phyloP scores from a whole-genome alignment of 2,329 filamentous ascomycete genomes.

The Coniochaeta sp. region DNA sequence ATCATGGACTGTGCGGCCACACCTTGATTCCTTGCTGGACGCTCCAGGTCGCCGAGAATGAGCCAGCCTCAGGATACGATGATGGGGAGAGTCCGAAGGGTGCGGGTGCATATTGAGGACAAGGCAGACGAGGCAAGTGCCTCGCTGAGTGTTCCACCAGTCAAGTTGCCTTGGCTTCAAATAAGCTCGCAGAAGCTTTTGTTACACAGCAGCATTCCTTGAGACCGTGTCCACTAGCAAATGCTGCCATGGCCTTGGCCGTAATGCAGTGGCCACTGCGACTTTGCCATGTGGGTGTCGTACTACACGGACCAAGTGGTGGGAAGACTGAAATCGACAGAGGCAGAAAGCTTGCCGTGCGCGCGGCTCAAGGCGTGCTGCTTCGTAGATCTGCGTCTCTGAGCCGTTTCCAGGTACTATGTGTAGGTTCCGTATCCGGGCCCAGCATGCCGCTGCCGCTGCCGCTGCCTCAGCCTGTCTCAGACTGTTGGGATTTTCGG shows the following conservation, averaged over 20 bases:
- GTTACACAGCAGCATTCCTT: neutral
- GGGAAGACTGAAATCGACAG: neutral
- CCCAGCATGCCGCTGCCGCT: neutral
- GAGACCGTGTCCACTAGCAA: neutral
- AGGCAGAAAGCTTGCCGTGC: neutral
- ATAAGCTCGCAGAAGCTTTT: neutral
- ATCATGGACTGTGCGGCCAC: neutral
- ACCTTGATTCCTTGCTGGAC: neutral
- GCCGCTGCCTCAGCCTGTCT: neutral
- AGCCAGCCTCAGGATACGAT: neutral
- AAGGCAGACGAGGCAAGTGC: neutral
- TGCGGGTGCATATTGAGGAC: neutral
- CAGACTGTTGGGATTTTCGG: neutral
- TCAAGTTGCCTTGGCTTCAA: neutral
- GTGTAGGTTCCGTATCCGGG: neutral
- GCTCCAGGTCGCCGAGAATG: neutral
- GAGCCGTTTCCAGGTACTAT: neutral
- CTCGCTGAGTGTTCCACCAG: neutral
- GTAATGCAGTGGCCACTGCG: neutral
- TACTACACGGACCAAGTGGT: neutral
- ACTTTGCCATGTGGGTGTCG: neutral
- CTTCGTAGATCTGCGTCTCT: neutral
- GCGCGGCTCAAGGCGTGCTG: neutral
- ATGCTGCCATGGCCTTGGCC: neutral
- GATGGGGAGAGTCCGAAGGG: slow-evolving; percentile 1